Evolutionary conservation across 164 flowering plant genomes (phyloP), one percentile per base, ranked within the genome.

Genomic region (Piper longum): DNA sequence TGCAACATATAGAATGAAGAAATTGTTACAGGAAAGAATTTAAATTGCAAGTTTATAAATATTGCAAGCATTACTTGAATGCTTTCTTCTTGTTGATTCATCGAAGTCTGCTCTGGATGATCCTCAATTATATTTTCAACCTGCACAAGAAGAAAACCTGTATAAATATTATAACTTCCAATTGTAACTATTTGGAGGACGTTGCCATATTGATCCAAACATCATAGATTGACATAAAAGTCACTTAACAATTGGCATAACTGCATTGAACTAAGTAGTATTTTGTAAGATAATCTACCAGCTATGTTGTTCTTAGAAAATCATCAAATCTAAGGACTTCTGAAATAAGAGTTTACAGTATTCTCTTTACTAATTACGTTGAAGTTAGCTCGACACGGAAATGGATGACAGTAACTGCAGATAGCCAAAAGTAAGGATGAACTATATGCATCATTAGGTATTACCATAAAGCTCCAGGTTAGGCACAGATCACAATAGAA

Each of bases 51-150:
- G 39, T 18, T 4, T 17, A 13, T 19, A 12, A 45, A 57, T 26
- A 26, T 26, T 26, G 52, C 41, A 64, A 51, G 45, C 42, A 67
- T 76, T 78, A 86, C 97, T 64, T 81, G 73, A 51, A 77, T 64
- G 54, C 78, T 84, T 43, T 84, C 84, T n/a, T 64, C 63, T 66
- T 62, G 61, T 65, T 73, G 71, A 54, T 52, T 54, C 72, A 58
- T 61, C 70, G 71, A 64, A 61, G 67, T 60, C 40, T 45, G 55
- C 26, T 71, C 72, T 56, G 71, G 64, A 70, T 71, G 73, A 54
- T 79, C 83, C 52, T 69, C 66, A 16, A 73, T 45, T 57, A 84
- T 51, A 67, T 81, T 84, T 73, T 83, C 66, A 7, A 82, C 67
- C 97, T 90, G 79, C 59, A 55, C 14, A 48, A 48, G 3, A 48